Percentiles rank a stretch among this genome's conserved stretches.
Evolutionary conservation across 495 filamentous ascomycete species (phyloP).

Genomic region (Cenococcum geophilum): DNA sequence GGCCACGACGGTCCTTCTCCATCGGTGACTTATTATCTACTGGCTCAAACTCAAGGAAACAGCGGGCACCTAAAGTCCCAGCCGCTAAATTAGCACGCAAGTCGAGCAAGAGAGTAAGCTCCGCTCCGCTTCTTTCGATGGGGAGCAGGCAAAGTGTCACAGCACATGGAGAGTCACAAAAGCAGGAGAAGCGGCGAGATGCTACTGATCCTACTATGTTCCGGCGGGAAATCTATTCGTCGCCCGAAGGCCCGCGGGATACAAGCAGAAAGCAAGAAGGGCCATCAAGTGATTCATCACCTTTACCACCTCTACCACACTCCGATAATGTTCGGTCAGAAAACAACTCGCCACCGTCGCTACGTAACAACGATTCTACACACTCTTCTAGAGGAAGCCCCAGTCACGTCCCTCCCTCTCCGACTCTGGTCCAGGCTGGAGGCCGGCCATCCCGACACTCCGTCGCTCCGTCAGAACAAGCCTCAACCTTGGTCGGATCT

Average conservation of each 20-base stretch:
- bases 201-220: slow-evolving; percentile 31
- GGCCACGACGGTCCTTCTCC: slow-evolving; percentile 38
- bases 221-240: slow-evolving; percentile 31
- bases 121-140: slow-evolving; percentile 35
- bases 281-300: slow-evolving; percentile 5
- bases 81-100: slow-evolving; percentile 28
- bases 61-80: slow-evolving; percentile 26
- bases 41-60: slow-evolving; percentile 31
- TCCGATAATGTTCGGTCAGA: slow-evolving; percentile 7
- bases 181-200: slow-evolving; percentile 35
- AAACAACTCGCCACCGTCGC: slow-evolving; percentile 9
- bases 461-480: slow-evolving; percentile 57
- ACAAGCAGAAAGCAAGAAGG: slow-evolving; percentile 9
- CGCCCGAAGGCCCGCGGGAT: slow-evolving; percentile 8
- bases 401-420: slow-evolving; percentile 31
- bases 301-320: slow-evolving; percentile 13
- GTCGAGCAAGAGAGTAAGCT: slow-evolving; percentile 27
- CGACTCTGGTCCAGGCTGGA: slow-evolving; percentile 33
- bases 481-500: slow-evolving; percentile 76
- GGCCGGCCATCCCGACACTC: slow-evolving; percentile 32
- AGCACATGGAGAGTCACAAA: slow-evolving; percentile 24
- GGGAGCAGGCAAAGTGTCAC: slow-evolving; percentile 27
- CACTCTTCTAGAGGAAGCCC: slow-evolving; percentile 5
- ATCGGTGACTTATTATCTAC: slow-evolving; percentile 36
- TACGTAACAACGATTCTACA: slow-evolving; percentile 19